Conservation (phyloP, 2,329 filamentous ascomycete species). For the Lasiodiplodia gonubiensis region DNA sequence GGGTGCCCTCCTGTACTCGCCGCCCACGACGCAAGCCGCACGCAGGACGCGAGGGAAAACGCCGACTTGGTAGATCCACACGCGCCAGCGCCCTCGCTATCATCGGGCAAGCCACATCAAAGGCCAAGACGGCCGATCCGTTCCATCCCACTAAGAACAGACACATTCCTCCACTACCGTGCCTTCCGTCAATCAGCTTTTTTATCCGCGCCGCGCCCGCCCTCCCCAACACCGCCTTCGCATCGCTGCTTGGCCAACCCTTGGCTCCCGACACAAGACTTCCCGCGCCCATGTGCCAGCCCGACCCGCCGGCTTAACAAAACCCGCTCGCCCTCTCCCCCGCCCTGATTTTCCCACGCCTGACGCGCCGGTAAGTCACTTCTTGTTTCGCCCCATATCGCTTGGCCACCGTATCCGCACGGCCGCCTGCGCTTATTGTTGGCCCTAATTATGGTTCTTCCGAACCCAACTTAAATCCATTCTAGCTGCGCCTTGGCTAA, state of each 20-base stretch:
- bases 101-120: constrained; percentile 26
- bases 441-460: constrained; percentile 27
- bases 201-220: constrained; percentile 19
- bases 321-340: constrained; percentile 5
- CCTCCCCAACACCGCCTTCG: constrained; percentile 21
- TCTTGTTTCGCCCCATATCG: constrained; percentile 2
- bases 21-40: not conserved
- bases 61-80: constrained; percentile 27
- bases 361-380: constrained; percentile 21
- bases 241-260: constrained; percentile 6
- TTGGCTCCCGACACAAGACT: constrained; percentile 15
- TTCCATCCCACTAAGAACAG: constrained; percentile 29
- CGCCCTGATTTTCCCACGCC: not conserved
- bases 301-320: constrained; percentile 9
- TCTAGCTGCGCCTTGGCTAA: constrained; percentile 29
- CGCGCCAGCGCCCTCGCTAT: constrained; percentile 19
- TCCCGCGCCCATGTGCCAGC: constrained; percentile 17
- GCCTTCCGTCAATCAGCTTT: constrained; percentile 16
- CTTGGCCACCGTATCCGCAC: constrained; percentile 16
- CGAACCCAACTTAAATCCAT: constrained; percentile 26
- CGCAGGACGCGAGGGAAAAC: constrained; percentile 22
- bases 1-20: not conserved
- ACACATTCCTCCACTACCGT: constrained; percentile 26
- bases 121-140: constrained; percentile 25
- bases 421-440: constrained; percentile 25